phyloP scores from a whole-genome alignment of 208 protist species.

The Trichomonas tenax region DNA sequence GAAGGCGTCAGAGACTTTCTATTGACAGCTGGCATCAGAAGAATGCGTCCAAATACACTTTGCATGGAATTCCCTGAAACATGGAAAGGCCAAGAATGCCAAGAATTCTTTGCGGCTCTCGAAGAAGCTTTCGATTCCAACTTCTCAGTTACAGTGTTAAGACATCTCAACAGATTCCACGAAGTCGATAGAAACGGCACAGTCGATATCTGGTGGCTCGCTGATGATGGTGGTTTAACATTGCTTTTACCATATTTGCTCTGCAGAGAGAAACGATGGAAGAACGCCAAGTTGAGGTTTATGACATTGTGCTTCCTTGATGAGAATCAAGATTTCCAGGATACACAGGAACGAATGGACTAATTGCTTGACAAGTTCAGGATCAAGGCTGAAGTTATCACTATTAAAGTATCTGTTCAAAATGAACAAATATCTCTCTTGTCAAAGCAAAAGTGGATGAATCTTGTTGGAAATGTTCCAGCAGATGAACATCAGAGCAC shows the following conservation, averaged over 20 bases:
- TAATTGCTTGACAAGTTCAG: background rate
- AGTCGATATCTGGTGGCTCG: conserved; percentile 30
- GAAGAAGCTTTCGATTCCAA: background rate
- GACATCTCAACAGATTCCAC: background rate
- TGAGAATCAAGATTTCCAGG: background rate
- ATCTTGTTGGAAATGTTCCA: background rate
- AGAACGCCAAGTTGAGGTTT: background rate
- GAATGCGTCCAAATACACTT: background rate
- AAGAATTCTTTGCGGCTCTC: background rate
- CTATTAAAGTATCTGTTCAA: background rate
- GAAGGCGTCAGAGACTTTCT: background rate
- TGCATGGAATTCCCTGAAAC: background rate
- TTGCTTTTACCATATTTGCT: conserved; percentile 24
- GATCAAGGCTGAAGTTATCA: background rate
- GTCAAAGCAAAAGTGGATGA: background rate
- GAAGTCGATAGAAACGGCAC: background rate
- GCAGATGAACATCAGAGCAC: background rate
- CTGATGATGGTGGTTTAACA: conserved; percentile 28
- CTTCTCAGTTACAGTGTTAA: background rate
- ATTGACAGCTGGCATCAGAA: background rate
- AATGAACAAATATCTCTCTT: background rate
- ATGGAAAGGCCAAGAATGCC: background rate
- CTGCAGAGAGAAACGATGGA: conserved; percentile 26
- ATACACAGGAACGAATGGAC: background rate
- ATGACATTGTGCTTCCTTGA: background rate